A percentile compares a stretch with the other conserved stretches of the same genome.
These are phyloP conservation scores for Beauveria asiatica DNA, from an alignment of 2,329 filamentous ascomycete species.

Conservation along the genomic window DNA sequence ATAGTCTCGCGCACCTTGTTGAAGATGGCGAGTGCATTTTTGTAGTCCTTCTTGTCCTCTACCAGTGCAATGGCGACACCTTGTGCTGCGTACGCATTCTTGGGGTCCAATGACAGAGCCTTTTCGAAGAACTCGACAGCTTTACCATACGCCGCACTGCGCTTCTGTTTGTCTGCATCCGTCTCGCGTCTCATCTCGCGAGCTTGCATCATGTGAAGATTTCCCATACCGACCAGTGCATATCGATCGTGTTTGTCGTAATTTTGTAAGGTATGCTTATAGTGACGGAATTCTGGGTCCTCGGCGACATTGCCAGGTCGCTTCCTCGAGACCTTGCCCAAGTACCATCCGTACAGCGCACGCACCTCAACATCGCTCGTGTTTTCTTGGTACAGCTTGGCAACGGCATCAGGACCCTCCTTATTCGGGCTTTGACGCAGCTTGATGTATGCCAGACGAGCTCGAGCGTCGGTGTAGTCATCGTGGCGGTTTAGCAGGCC, in stretches of 20 bases:
- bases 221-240: constrained; percentile 92
- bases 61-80: constrained; percentile 89
- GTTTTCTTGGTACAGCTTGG: constrained; percentile 77
- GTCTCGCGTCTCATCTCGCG: constrained; percentile 90
- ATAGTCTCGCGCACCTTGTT: constrained; percentile 85
- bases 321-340: constrained; percentile 78
- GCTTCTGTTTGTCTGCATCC: constrained; percentile 84
- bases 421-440: constrained; percentile 72
- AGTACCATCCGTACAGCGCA: constrained; percentile 89
- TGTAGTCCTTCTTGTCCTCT: constrained; percentile 87
- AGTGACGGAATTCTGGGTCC: constrained; percentile 85
- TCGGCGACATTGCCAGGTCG: constrained; percentile 71
- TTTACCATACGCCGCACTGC: constrained; percentile 76
- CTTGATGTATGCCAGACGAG: constrained; percentile 83
- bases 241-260: constrained; percentile 98
- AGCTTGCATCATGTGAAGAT: constrained; percentile 76
- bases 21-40: constrained; percentile 75
- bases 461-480: constrained; percentile 87
- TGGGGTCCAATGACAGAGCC: constrained; percentile 85
- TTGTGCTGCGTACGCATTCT: constrained; percentile 93
- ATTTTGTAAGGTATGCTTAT: constrained; percentile 90
- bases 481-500: constrained; percentile 74
- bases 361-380: constrained; percentile 84
- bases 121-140: constrained; percentile 99
- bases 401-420: constrained; percentile 77